These are phyloP conservation scores for Phaseolus coccineus DNA, from an alignment of 331 rosid species.

Conservation along the genomic window DNA sequence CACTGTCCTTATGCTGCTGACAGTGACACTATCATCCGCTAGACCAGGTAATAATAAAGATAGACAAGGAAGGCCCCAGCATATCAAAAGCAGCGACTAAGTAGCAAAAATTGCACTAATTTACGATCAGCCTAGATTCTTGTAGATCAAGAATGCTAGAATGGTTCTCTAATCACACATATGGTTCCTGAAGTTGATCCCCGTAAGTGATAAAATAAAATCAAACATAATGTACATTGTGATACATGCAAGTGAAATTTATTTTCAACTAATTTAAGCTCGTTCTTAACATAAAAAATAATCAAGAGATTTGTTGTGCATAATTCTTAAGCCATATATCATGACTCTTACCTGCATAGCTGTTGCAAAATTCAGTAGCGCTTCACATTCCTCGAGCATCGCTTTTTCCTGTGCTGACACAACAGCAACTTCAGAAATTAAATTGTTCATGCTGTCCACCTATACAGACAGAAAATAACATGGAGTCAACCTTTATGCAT, in stretches of 20 bases:
- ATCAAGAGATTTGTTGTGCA: conserved; percentile 5
- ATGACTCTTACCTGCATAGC: conserved; percentile 80
- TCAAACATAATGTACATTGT: conserved; percentile 9
- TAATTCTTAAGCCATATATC: conserved; percentile 31
- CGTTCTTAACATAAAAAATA: not conserved
- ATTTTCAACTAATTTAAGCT: conserved; percentile 12
- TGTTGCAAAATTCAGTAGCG: conserved; percentile 69
- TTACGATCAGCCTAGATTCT: conserved; percentile 13
- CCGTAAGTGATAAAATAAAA: not conserved
- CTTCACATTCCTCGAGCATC: conserved; percentile 86
- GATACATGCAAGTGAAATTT: conserved; percentile 11
- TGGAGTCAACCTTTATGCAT: conserved; percentile 34
- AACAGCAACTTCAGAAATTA: conserved; percentile 83
- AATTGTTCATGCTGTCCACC: conserved; percentile 76
- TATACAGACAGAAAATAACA: conserved; percentile 47
- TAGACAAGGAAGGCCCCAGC: not conserved
- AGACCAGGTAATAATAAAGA: not conserved
- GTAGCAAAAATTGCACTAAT: not conserved
- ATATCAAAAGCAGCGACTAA: conserved; percentile 5
- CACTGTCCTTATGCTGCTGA: not conserved
- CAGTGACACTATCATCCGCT: conserved; percentile 17
- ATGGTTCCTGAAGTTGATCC: not conserved
- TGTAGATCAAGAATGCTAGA: conserved; percentile 4
- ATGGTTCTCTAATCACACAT: not conserved
- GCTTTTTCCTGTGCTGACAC: conserved; percentile 85